A percentile compares a stretch with the other conserved stretches of the same genome.
phyloP scores from a whole-genome alignment of 2,329 filamentous ascomycete genomes.

The Acrocalymma vagum region DNA sequence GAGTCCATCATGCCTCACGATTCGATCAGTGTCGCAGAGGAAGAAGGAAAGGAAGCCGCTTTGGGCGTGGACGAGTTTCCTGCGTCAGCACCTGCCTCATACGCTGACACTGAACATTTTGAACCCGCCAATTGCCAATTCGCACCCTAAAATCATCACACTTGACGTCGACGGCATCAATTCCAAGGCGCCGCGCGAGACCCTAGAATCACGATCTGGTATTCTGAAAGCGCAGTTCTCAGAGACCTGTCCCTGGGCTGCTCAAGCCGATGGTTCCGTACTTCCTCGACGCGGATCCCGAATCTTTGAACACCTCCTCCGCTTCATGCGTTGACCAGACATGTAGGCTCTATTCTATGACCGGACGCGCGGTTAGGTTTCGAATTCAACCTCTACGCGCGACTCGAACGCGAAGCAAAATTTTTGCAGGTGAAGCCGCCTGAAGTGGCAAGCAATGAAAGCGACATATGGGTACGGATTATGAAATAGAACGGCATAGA shows the following conservation, averaged over 20 bases:
- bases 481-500: too few species aligned
- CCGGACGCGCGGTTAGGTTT: conserved; percentile 31
- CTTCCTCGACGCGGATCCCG: conserved; percentile 51
- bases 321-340: conserved; percentile 26
- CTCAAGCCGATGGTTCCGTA: conserved; percentile 36
- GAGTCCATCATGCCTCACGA: too few species aligned
- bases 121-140: neutral
- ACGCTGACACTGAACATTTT: neutral
- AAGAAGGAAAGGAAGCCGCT: too few species aligned
- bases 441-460: too few species aligned
- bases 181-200: conserved; percentile 15
- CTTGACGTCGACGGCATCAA: conserved; percentile 24
- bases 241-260: conserved; percentile 9
- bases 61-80: too few species aligned
- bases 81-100: too few species aligned
- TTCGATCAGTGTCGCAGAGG: too few species aligned
- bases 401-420: conserved; percentile 41
- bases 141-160: conserved; percentile 13
- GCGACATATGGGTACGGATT: too few species aligned
- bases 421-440: conserved; percentile 50
- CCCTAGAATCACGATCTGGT: conserved; percentile 15
- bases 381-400: conserved; percentile 44
- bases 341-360: conserved; percentile 45
- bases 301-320: conserved; percentile 39
- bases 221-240: conserved; percentile 14